Evolutionary conservation across 2,329 filamentous ascomycete genomes (phyloP), one percentile per base, ranked within the genome.

Genomic region (Hirsutella thompsonii): DNA sequence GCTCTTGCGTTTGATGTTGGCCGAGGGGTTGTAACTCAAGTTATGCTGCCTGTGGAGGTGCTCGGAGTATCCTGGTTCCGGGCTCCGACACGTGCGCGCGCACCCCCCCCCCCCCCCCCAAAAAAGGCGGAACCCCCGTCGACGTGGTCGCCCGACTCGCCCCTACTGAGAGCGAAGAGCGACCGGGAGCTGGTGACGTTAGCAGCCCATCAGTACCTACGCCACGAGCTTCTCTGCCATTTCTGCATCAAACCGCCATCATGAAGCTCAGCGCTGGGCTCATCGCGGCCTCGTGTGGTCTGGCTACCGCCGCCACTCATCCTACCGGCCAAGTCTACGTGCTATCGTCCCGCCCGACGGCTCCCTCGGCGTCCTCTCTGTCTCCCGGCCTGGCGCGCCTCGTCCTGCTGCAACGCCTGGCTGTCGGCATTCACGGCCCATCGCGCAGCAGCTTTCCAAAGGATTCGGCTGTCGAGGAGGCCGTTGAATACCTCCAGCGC

Each of bases 351-450:
- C 50, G 50, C 46, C 52, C 55, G 35, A 47, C 50, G 10, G 23
- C 44, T 37, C 50, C 53, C 34, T 49, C 58, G 26, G 52, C 62
- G 37, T 59, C 68, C 39, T 62, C 63, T 36, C 56, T 77, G 49
- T 65, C 71, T 38, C 66, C 68, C 49, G 66, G 70, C 55, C 61
- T 76, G 54, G 73, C 70, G 43, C 67, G 72, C 52, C 65, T 79
- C 44, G 66, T 81, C 51, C 56, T 81, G 37, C 67, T 77, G 11
- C 74, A 77, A 54, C 70, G 76, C 39, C 58, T 77, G 43, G 65
- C 65, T 16, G 61, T 63, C 42, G 56, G 62, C 28, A 61, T 65
- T 51, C 66, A 66, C 52, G 70, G 65, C 46, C 66, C 68, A 48
- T 66, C 63, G 48, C 63, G 63, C 51, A 66, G 60, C 54, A 69